These are phyloP conservation scores for Citrus mangshanensis DNA, from an alignment of 345 rosid species.

Conservation along the genomic window DNA sequence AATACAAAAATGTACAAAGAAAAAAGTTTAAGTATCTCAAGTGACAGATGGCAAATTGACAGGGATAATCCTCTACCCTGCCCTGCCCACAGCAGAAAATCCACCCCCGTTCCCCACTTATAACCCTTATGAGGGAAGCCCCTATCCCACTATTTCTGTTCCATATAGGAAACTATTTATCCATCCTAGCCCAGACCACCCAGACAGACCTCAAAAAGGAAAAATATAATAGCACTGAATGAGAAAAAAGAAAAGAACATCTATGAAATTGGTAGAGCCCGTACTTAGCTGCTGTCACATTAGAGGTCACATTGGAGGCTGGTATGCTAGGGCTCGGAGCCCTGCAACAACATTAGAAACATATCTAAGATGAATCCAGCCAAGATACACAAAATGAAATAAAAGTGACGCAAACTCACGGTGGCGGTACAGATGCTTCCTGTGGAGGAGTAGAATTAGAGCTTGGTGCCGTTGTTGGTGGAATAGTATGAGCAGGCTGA, in stretches of 20 bases:
- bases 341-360: constrained; percentile 22
- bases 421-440: constrained; percentile 51
- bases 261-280: constrained; percentile 5
- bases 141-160: not conserved
- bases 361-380: constrained; percentile 5
- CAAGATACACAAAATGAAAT: not conserved
- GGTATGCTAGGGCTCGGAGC: constrained; percentile 25
- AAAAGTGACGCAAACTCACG: constrained; percentile 35
- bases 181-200: not conserved
- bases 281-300: constrained; percentile 36
- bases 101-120: not conserved
- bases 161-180: not conserved
- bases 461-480: constrained; percentile 38
- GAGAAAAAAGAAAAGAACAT: not conserved
- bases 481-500: constrained; percentile 57
- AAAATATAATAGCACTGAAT: not conserved
- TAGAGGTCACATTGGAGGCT: constrained; percentile 38
- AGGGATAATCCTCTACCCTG: not conserved
- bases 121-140: not conserved
- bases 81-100: not conserved
- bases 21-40: not conserved
- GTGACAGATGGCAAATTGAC: no score
- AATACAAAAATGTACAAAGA: not conserved
- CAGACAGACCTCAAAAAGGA: not conserved
- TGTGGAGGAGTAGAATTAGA: constrained; percentile 39